These are phyloP conservation scores for Lentinula novae-zelandiae DNA, from an alignment of 1,284 basidiomycete species.

Conservation along the genomic window DNA sequence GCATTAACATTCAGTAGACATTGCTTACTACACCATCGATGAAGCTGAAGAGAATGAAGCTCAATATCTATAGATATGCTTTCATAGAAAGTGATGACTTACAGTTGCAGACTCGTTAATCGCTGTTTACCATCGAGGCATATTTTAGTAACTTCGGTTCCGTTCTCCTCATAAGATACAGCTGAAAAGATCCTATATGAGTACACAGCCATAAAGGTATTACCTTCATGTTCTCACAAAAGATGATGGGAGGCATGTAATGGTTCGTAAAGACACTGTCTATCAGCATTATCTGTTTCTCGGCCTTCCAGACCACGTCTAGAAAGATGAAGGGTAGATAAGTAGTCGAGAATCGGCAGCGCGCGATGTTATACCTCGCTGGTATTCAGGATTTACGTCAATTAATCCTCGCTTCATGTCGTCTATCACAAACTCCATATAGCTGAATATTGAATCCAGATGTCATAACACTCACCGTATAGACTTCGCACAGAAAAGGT, in stretches of 20 bases:
- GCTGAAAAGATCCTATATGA: slow-evolving; percentile 26
- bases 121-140: slow-evolving; percentile 80
- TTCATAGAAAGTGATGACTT: slow-evolving; percentile 17
- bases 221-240: slow-evolving; percentile 37
- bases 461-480: neutral
- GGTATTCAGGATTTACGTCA: slow-evolving; percentile 14
- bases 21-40: slow-evolving; percentile 49
- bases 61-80: neutral
- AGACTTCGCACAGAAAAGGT: neutral
- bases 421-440: neutral
- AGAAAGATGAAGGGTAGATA: neutral
- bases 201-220: neutral
- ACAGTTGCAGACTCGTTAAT: slow-evolving; percentile 68
- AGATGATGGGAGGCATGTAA: slow-evolving; percentile 75
- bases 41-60: slow-evolving; percentile 38
- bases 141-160: slow-evolving; percentile 49
- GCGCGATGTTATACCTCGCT: slow-evolving; percentile 9
- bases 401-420: slow-evolving; percentile 9
- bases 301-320: slow-evolving; percentile 72
- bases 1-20: neutral
- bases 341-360: neutral
- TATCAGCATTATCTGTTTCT: slow-evolving; percentile 66
- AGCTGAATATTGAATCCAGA: neutral
- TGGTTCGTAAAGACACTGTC: slow-evolving; percentile 71
- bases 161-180: slow-evolving; percentile 49